These are phyloP conservation scores for Nothomitra cinnamomea DNA, from an alignment of 2,329 filamentous ascomycete genomes.

Conservation along the genomic window DNA sequence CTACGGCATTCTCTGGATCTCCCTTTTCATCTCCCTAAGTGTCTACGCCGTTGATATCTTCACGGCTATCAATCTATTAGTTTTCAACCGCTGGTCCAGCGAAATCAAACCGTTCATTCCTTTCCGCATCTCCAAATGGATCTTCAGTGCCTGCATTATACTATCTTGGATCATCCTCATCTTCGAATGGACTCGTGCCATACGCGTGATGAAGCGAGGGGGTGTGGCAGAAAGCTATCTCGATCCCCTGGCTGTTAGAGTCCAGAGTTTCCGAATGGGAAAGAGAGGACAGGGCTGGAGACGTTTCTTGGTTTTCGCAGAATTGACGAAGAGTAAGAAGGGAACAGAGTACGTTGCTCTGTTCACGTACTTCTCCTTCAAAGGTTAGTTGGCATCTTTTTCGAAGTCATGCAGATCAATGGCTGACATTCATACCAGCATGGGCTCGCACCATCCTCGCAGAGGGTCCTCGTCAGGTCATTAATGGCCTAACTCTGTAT, in stretches of 20 bases:
- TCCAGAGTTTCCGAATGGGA: slow-evolving; percentile 66
- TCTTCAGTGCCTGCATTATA: slow-evolving; percentile 85
- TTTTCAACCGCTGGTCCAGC: slow-evolving; percentile 77
- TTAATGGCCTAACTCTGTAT: slow-evolving; percentile 80
- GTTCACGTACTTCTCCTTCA: slow-evolving; percentile 75
- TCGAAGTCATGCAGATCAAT: background rate
- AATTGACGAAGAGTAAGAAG: slow-evolving; percentile 80
- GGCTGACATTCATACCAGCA: slow-evolving; percentile 29
- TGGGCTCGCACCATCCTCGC: slow-evolving; percentile 83
- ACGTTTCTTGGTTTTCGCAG: slow-evolving; percentile 81
- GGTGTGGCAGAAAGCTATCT: slow-evolving; percentile 86
- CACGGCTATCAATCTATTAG: slow-evolving; percentile 78
- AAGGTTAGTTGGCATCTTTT: slow-evolving; percentile 26
- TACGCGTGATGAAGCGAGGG: slow-evolving; percentile 64
- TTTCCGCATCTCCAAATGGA: slow-evolving; percentile 74
- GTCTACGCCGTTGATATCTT: slow-evolving; percentile 87
- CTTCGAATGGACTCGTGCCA: slow-evolving; percentile 65
- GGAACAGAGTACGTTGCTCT: slow-evolving; percentile 79
- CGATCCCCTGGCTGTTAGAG: slow-evolving; percentile 67
- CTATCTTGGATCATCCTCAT: slow-evolving; percentile 68
- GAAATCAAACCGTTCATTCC: slow-evolving; percentile 63
- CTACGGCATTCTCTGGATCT: slow-evolving; percentile 72
- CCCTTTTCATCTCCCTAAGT: slow-evolving; percentile 59
- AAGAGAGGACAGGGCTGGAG: slow-evolving; percentile 59
- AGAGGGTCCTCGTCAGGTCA: slow-evolving; percentile 76